Percentiles rank a stretch among this genome's conserved stretches.
phyloP scores from a whole-genome alignment of 2,329 filamentous ascomycete genomes.

The Sclerotiophoma versabilis region DNA sequence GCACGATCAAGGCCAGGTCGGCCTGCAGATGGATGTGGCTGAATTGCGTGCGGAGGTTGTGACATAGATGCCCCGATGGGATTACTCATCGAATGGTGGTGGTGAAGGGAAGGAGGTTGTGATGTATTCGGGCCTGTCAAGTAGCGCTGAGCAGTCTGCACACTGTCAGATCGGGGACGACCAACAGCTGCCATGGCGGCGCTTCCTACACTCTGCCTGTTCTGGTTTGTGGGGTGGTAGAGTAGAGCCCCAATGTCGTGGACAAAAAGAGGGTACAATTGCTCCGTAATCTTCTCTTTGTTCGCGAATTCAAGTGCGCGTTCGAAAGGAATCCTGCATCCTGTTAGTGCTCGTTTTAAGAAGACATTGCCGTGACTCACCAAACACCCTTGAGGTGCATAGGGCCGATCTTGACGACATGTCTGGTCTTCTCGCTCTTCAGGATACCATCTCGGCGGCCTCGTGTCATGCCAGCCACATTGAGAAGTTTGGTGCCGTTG shows the following conservation, averaged over 20 bases:
- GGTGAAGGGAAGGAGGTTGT: constrained; percentile 73
- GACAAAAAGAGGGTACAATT: constrained; percentile 93
- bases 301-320: constrained; percentile 98
- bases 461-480: constrained; percentile 97
- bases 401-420: constrained; percentile 97
- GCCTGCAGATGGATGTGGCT: constrained; percentile 62
- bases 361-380: constrained; percentile 21
- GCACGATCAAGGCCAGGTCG: constrained; percentile 79
- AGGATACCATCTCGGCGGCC: constrained; percentile 94
- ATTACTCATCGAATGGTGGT: constrained; percentile 72
- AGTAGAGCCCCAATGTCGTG: constrained; percentile 94
- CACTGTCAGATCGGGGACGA: constrained; percentile 56
- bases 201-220: constrained; percentile 76
- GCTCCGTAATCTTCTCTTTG: constrained; percentile 98
- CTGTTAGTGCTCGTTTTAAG: constrained; percentile 14
- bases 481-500: constrained; percentile 95
- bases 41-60: constrained; percentile 71
- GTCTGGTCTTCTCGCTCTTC: constrained; percentile 95
- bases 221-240: constrained; percentile 92
- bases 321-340: constrained; percentile 89
- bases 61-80: constrained; percentile 66
- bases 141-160: constrained; percentile 53
- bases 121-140: constrained; percentile 67
- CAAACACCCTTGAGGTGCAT: constrained; percentile 91
- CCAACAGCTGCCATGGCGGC: constrained; percentile 77